These are phyloP conservation scores for Eimeria mitis DNA, from an alignment of 169 alveolate species.

Conservation along the genomic window DNA sequence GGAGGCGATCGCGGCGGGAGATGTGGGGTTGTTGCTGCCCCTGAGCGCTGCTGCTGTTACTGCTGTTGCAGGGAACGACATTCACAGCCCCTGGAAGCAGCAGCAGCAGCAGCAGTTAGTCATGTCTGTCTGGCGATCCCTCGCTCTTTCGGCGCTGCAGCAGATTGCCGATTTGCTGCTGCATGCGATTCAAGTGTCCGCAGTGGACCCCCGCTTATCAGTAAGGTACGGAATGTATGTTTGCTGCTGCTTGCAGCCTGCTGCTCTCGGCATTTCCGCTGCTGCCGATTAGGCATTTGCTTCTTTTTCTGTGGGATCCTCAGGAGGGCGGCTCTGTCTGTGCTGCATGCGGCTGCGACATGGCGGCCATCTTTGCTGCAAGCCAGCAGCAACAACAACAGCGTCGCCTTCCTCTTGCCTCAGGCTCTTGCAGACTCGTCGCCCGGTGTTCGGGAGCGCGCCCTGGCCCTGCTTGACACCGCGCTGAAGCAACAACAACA, in stretches of 20 bases:
- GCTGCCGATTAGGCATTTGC: background rate
- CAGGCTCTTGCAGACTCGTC: constrained; percentile 67
- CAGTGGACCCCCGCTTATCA: constrained; percentile 38
- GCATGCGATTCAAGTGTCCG: constrained; percentile 42
- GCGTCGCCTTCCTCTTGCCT: constrained; percentile 40
- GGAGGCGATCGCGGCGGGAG: constrained; percentile 61
- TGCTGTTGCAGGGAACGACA: constrained; percentile 14
- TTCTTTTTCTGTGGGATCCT: background rate
- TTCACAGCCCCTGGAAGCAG: constrained; percentile 29
- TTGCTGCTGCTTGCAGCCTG: background rate
- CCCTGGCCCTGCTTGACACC: constrained; percentile 56
- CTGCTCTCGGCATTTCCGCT: background rate
- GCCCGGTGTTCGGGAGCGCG: constrained; percentile 61
- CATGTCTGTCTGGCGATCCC: constrained; percentile 35
- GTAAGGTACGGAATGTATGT: constrained; percentile 11
- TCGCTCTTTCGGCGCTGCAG: constrained; percentile 67
- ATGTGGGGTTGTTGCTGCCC: constrained; percentile 42
- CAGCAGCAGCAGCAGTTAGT: constrained; percentile 53
- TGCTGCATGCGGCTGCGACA: constrained; percentile 44
- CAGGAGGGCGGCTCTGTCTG: constrained; percentile 65
- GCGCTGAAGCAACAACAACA: constrained; percentile 61
- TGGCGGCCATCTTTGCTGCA: constrained; percentile 69
- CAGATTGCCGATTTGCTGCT: constrained; percentile 62
- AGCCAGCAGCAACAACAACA: constrained; percentile 21
- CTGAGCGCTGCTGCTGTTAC: constrained; percentile 20